phyloP scores from a whole-genome alignment of 2,329 filamentous ascomycete species.

The Exophiala xenobiotica region DNA sequence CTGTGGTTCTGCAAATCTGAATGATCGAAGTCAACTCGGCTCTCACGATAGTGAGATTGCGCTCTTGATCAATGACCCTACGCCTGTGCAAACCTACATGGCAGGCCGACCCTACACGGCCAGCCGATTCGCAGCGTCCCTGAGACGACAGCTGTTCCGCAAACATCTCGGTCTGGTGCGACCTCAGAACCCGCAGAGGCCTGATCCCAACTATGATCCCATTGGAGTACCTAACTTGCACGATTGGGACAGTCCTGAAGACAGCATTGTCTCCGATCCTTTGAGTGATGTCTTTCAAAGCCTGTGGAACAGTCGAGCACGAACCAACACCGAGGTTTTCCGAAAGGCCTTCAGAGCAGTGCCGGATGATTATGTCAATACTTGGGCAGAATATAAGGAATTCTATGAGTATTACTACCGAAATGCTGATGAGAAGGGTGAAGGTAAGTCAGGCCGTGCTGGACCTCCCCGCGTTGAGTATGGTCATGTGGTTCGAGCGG shows the following conservation, averaged over 20 bases:
- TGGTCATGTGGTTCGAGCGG: constrained; percentile 80
- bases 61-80: constrained; percentile 83
- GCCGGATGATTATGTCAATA: constrained; percentile 57
- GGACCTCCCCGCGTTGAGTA: constrained; percentile 67
- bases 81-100: constrained; percentile 70
- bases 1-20: constrained; percentile 85
- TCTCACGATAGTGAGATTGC: constrained; percentile 88
- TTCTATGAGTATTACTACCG: constrained; percentile 63
- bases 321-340: constrained; percentile 60
- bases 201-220: constrained; percentile 58
- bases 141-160: constrained; percentile 81
- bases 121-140: constrained; percentile 76
- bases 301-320: constrained; percentile 59
- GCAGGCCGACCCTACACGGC: constrained; percentile 73
- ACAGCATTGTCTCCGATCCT: constrained; percentile 57
- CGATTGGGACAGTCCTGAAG: constrained; percentile 53
- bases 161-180: constrained; percentile 83
- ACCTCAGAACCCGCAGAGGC: constrained; percentile 66
- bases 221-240: constrained; percentile 56
- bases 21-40: constrained; percentile 84
- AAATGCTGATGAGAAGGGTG: constrained; percentile 42
- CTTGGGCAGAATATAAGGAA: constrained; percentile 62
- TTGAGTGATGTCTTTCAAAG: constrained; percentile 56
- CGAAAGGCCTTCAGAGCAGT: constrained; percentile 63
- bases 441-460: constrained; percentile 42